These are phyloP conservation scores for Lachancea waltii DNA, from an alignment of 805 yeast genomes.

Conservation along the genomic window DNA sequence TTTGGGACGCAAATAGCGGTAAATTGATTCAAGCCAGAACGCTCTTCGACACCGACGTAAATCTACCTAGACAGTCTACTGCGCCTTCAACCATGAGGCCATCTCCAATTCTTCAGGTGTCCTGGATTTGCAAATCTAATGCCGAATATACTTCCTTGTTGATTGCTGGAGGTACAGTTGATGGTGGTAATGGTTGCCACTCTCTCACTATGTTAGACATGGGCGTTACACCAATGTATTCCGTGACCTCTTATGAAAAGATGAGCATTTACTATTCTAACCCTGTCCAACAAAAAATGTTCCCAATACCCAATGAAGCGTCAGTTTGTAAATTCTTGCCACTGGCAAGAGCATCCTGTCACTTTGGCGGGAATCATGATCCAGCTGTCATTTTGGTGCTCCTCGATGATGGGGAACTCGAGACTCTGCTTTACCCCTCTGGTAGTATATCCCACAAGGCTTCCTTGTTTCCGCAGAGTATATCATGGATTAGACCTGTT, in stretches of 20 bases:
- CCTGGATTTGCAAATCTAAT: constrained; percentile 75
- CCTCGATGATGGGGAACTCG: constrained; percentile 58
- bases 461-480: constrained; percentile 67
- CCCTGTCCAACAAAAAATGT: constrained; percentile 48
- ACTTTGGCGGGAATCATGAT: constrained; percentile 72
- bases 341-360: constrained; percentile 60
- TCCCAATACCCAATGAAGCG: constrained; percentile 47
- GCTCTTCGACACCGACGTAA: constrained; percentile 56
- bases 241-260: constrained; percentile 74
- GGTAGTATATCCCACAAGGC: constrained; percentile 49
- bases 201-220: constrained; percentile 58
- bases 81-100: constrained; percentile 11
- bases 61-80: constrained; percentile 38
- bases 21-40: constrained; percentile 69
- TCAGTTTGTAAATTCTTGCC: constrained; percentile 44
- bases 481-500: constrained; percentile 73
- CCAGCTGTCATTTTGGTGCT: constrained; percentile 59
- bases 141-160: constrained; percentile 75
- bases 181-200: constrained; percentile 37
- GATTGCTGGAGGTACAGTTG: constrained; percentile 56
- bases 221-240: constrained; percentile 72
- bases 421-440: constrained; percentile 51
- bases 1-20: constrained; percentile 88
- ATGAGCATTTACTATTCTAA: constrained; percentile 72
- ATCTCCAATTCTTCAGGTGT: constrained; percentile 42